Conservation (phyloP, 768 basidiomycete genomes). For the Lactarius hatsudake region DNA sequence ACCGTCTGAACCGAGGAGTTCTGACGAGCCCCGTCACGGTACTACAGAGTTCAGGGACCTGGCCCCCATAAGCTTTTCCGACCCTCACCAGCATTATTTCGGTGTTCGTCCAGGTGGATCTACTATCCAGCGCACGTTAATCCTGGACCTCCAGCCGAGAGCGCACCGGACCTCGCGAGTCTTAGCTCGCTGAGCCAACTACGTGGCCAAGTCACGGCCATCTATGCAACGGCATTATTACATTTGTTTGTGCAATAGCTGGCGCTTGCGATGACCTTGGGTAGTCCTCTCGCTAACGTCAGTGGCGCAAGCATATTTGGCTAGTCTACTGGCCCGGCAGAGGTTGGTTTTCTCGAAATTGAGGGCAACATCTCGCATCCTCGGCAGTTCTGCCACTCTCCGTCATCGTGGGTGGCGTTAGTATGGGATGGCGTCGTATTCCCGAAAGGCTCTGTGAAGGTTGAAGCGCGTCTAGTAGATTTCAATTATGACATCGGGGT, state of each 20-base stretch:
- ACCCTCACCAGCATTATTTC: conserved; percentile 49
- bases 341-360: conserved; percentile 34
- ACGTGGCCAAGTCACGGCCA: conserved; percentile 44
- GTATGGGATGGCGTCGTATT: conserved; percentile 13
- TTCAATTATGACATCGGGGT: conserved; percentile 20
- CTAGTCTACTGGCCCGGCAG: conserved; percentile 36
- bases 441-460: conserved; percentile 11
- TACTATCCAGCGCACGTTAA: conserved; percentile 32
- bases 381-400: conserved; percentile 16
- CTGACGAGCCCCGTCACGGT: neutral
- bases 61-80: conserved; percentile 57
- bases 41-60: conserved; percentile 57
- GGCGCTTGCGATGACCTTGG: conserved; percentile 42
- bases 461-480: neutral
- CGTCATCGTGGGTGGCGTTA: conserved; percentile 10
- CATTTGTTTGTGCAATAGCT: conserved; percentile 46
- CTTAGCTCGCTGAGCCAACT: conserved; percentile 45
- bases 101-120: conserved; percentile 54
- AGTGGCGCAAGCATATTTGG: conserved; percentile 51
- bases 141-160: neutral
- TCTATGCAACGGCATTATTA: conserved; percentile 52
- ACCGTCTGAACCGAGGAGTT: neutral
- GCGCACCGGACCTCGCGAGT: conserved; percentile 33
- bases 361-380: conserved; percentile 22
- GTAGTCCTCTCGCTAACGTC: conserved; percentile 41